Conservation (phyloP, 1,139 yeast genomes). For the Lodderomyces oxycetoniae region DNA sequence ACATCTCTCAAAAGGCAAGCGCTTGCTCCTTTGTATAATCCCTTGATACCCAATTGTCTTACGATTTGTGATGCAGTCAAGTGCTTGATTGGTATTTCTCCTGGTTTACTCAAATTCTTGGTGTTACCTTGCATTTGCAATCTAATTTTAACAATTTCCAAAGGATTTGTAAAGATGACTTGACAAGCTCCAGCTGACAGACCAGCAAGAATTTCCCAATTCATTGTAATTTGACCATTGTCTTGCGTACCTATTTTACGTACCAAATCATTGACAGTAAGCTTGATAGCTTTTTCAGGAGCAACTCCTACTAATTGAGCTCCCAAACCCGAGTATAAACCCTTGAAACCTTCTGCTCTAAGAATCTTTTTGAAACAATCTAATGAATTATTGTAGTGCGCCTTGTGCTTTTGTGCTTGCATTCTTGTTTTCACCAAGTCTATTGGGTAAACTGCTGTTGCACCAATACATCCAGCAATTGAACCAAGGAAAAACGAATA, state of each 20-base stretch:
- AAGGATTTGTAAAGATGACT: constrained; percentile 91
- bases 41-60: constrained; percentile 72
- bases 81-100: constrained; percentile 45
- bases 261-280: constrained; percentile 87
- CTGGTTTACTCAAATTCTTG: constrained; percentile 32
- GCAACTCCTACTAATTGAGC: constrained; percentile 97
- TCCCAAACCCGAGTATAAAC: constrained; percentile 89
- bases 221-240: constrained; percentile 55
- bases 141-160: constrained; percentile 93
- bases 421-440: constrained; percentile 94
- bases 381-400: constrained; percentile 70
- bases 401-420: constrained; percentile 86
- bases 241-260: constrained; percentile 63
- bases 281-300: constrained; percentile 95
- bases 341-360: constrained; percentile 72
- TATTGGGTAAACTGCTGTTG: constrained; percentile 96
- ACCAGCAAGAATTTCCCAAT: constrained; percentile 82
- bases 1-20: constrained; percentile 95
- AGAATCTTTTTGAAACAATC: constrained; percentile 85
- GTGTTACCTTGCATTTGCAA: constrained; percentile 89
- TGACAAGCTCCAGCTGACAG: constrained; percentile 96
- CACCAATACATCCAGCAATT: constrained; percentile 96
- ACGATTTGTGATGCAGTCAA: constrained; percentile 70
- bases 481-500: constrained; percentile 90
- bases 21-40: constrained; percentile 84